These are phyloP conservation scores for Agarophyton chilense DNA, from an alignment of 23 red algal species.

Conservation along the genomic window DNA sequence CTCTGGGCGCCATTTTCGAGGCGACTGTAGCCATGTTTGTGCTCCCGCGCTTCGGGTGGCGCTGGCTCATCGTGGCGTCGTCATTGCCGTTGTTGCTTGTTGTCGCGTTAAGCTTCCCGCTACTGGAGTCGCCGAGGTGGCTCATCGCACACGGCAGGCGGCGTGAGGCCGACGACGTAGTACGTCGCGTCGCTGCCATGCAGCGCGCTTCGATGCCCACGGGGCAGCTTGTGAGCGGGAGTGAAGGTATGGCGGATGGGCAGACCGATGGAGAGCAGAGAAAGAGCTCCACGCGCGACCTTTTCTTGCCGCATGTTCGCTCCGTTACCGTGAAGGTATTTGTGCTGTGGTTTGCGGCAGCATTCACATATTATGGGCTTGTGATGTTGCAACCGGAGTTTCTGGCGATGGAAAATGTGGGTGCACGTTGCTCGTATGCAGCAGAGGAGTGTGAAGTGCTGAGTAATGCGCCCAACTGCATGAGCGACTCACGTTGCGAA, in stretches of 20 bases:
- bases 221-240: not conserved
- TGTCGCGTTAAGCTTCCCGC: not conserved
- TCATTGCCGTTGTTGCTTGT: conserved; percentile 45
- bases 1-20: conserved; percentile 64
- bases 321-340: conserved; percentile 11
- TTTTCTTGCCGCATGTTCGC: conserved; percentile 12
- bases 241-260: no score
- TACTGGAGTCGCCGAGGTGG: conserved; percentile 58
- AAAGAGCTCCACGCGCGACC: not conserved
- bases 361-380: conserved; percentile 54
- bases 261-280: not conserved
- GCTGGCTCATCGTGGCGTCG: conserved; percentile 43
- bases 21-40: conserved; percentile 34
- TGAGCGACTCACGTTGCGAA: not conserved
- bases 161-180: not conserved
- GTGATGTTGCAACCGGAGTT: conserved; percentile 65
- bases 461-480: not conserved
- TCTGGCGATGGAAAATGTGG: conserved; percentile 35
- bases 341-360: conserved; percentile 48
- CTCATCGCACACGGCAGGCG: conserved; percentile 13
- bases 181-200: not conserved
- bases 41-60: conserved; percentile 54
- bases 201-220: conserved; percentile 11
- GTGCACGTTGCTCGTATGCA: conserved; percentile 22
- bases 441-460: not conserved